Evolutionary conservation across 208 protist genomes (phyloP).

Genomic region (Wallacemonas sp.): DNA sequence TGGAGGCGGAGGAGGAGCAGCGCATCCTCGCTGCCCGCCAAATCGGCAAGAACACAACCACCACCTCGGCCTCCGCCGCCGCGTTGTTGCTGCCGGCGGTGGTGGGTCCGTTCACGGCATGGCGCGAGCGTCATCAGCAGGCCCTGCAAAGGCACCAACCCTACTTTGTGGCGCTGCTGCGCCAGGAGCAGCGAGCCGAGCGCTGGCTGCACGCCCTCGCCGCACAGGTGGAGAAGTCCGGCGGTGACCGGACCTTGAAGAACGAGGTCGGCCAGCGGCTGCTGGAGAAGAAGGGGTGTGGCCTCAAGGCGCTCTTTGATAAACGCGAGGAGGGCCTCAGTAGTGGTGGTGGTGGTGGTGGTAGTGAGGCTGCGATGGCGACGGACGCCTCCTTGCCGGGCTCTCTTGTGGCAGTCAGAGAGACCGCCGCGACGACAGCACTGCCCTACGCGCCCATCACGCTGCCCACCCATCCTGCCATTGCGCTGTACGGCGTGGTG

Average conservation of each 20-base stretch:
- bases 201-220: slow-evolving; percentile 42
- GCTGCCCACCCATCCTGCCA: slow-evolving; percentile 70
- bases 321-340: background rate
- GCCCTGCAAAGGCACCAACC: slow-evolving; percentile 36
- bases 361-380: background rate
- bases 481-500: slow-evolving; percentile 38
- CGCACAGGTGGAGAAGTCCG: slow-evolving; percentile 32
- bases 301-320: slow-evolving; percentile 54
- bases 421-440: background rate
- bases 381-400: background rate
- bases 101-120: slow-evolving; percentile 21
- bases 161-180: slow-evolving; percentile 51
- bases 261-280: slow-evolving; percentile 42
- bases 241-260: slow-evolving; percentile 47
- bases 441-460: slow-evolving; percentile 25
- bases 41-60: too few species aligned
- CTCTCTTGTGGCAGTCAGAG: too few species aligned
- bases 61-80: background rate
- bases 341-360: background rate
- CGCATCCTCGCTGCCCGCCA: slow-evolving; percentile 9
- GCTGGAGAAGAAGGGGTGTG: slow-evolving; percentile 54
- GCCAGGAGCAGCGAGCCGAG: slow-evolving; percentile 51
- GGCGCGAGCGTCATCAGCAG: slow-evolving; percentile 37
- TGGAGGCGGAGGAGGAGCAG: slow-evolving; percentile 50
- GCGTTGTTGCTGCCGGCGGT: background rate